Conservation (phyloP, 129 eudicot genomes). For the Escallonia herrerae region DNA sequence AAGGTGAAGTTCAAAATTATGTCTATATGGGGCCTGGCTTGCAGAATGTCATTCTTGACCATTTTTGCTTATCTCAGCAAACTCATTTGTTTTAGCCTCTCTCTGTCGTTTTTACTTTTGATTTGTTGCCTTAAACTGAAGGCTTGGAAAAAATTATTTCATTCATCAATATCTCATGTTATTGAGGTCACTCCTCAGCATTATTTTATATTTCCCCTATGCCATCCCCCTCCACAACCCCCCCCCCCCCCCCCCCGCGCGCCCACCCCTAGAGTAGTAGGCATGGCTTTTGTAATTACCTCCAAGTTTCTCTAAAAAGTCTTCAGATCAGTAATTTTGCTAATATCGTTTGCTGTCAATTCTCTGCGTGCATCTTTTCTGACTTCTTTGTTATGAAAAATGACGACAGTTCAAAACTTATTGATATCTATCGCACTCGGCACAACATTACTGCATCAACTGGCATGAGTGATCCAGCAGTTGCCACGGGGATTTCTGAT, state of each 20-base stretch:
- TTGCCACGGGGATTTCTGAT: conserved; percentile 90
- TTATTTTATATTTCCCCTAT: too few relatives aligned
- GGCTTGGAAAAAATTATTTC: too few relatives aligned
- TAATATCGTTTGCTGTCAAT: neutral
- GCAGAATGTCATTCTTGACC: neutral
- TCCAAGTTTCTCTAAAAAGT: too few relatives aligned
- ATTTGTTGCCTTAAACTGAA: too few relatives aligned
- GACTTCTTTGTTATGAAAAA: conserved; percentile 11
- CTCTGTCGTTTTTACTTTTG: too few relatives aligned
- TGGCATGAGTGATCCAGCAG: conserved; percentile 88
- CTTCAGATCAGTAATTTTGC: neutral
- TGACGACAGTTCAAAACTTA: conserved; percentile 77
- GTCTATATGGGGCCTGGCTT: neutral
- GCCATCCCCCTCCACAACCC: too few relatives aligned
- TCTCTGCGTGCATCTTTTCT: conserved; percentile 9
- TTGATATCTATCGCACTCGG: conserved; percentile 89
- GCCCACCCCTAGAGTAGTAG: too few relatives aligned
- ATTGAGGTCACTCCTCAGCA: too few relatives aligned
- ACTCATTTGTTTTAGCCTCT: too few relatives aligned
- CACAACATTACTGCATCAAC: conserved; percentile 80
- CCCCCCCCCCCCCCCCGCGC: too few relatives aligned
- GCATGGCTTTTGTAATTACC: too few relatives aligned
- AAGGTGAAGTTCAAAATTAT: neutral
- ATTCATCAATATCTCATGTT: too few relatives aligned
- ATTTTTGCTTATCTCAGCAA: neutral